phyloP scores from a whole-genome alignment of 2,329 filamentous ascomycete species.

The Fusarium metavorans region DNA sequence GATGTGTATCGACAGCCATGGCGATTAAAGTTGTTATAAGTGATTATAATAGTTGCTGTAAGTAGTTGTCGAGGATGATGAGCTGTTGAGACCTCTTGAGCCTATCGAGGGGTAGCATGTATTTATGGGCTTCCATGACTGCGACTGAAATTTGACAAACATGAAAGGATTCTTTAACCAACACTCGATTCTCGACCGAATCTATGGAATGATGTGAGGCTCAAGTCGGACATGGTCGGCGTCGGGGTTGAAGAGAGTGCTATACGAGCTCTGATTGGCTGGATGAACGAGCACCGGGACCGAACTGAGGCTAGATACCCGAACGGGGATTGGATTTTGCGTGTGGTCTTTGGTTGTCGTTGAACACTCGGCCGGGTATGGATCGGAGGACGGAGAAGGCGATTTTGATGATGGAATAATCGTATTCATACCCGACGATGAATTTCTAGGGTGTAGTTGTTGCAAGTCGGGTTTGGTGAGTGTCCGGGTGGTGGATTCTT shows the following conservation, averaged over 20 bases:
- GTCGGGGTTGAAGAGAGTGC: constrained; percentile 5
- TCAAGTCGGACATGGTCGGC: not conserved
- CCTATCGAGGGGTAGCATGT: not conserved
- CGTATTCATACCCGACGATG: not conserved
- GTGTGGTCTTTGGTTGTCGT: not conserved
- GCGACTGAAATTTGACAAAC: not conserved
- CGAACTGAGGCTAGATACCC: not conserved
- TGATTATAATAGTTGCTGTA: not conserved
- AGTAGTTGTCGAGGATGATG: not conserved
- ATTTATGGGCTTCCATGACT: not conserved
- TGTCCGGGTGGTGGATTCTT: not conserved
- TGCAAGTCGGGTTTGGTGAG: not conserved
- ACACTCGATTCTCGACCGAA: not conserved
- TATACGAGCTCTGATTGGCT: constrained; percentile 6
- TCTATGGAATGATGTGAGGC: not conserved
- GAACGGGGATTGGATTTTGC: not conserved
- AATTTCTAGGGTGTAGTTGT: not conserved
- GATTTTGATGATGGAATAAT: not conserved
- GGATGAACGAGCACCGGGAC: constrained; percentile 1
- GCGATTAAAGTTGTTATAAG: not conserved
- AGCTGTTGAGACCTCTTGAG: not conserved
- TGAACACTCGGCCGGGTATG: not conserved
- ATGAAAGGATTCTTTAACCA: not conserved
- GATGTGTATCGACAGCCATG: not conserved
- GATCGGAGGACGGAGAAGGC: not conserved